Evolutionary conservation across 139 green algal genomes (phyloP).

Genomic region (Deuterostichococcus epilithicus): DNA sequence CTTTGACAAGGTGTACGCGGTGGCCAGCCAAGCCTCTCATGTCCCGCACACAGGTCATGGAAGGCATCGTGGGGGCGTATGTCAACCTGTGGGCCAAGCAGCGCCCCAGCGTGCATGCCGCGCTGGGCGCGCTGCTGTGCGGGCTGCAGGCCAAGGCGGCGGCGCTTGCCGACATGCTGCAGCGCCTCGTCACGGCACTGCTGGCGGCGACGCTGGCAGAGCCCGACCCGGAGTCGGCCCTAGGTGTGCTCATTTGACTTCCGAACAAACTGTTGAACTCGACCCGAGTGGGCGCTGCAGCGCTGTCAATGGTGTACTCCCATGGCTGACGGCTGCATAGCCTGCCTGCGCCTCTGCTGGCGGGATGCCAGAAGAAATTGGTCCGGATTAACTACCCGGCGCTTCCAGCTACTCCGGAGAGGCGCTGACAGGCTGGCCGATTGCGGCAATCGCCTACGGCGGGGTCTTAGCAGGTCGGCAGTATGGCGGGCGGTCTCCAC

Average conservation of each 20-base stretch:
- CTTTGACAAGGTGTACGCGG: too few species aligned
- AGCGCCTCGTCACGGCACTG: not conserved
- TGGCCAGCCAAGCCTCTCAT: too few species aligned
- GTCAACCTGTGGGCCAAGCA: conserved; percentile 13
- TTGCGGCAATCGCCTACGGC: not conserved
- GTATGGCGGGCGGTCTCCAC: not conserved
- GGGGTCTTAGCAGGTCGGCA: not conserved
- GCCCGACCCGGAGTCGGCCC: not conserved
- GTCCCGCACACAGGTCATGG: not conserved
- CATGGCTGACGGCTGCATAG: not conserved
- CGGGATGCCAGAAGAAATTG: not conserved
- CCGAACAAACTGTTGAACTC: not conserved
- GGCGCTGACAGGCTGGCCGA: not conserved
- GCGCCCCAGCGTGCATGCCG: conserved; percentile 7
- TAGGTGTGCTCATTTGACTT: not conserved
- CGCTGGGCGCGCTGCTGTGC: conserved; percentile 9
- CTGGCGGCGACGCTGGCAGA: conserved; percentile 7
- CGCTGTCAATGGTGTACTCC: not conserved
- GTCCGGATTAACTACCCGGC: not conserved
- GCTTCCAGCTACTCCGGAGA: not conserved
- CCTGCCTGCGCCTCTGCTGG: not conserved
- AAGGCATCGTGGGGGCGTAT: not conserved
- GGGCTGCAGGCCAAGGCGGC: not conserved
- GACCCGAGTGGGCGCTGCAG: not conserved
- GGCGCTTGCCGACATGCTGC: conserved; percentile 3